These are phyloP conservation scores for Fusarium nelsonii DNA, from an alignment of 2,329 filamentous ascomycete genomes.

Conservation along the genomic window DNA sequence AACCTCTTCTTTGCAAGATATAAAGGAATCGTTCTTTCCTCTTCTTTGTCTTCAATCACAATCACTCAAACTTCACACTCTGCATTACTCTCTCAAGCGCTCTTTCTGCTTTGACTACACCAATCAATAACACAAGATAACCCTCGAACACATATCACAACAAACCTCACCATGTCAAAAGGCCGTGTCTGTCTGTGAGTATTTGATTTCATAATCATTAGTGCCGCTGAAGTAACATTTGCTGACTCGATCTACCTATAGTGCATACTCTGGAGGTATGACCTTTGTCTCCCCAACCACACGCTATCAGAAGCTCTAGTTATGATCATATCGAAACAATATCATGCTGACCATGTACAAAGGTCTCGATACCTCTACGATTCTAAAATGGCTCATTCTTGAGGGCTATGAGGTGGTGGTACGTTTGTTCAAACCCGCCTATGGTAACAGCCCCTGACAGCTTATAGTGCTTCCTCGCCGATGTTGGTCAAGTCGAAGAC, in stretches of 20 bases:
- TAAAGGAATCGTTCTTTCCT: not conserved
- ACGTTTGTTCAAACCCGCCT: not conserved
- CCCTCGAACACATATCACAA: not conserved
- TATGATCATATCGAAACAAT: not conserved
- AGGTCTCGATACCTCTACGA: conserved; percentile 59
- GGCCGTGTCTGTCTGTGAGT: conserved; percentile 36
- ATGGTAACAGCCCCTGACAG: conserved; percentile 12
- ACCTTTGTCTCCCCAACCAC: not conserved
- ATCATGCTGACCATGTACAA: not conserved
- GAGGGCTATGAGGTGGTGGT: conserved; percentile 43
- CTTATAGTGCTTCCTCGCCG: conserved; percentile 62
- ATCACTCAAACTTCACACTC: not conserved
- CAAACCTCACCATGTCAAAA: conserved; percentile 25
- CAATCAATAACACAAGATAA: not conserved
- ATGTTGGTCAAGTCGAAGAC: conserved; percentile 78
- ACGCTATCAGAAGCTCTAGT: not conserved
- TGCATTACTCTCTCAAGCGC: not conserved
- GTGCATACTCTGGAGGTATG: conserved; percentile 36
- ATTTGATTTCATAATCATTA: not conserved
- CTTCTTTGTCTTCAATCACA: not conserved
- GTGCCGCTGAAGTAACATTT: not conserved
- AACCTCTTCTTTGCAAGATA: not conserved
- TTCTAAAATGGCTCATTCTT: conserved; percentile 55
- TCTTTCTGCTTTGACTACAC: not conserved
- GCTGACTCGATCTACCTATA: conserved; percentile 4